These are phyloP conservation scores for Avena atlantica DNA, from an alignment of 176 grass and related monocot species.

Conservation along the genomic window DNA sequence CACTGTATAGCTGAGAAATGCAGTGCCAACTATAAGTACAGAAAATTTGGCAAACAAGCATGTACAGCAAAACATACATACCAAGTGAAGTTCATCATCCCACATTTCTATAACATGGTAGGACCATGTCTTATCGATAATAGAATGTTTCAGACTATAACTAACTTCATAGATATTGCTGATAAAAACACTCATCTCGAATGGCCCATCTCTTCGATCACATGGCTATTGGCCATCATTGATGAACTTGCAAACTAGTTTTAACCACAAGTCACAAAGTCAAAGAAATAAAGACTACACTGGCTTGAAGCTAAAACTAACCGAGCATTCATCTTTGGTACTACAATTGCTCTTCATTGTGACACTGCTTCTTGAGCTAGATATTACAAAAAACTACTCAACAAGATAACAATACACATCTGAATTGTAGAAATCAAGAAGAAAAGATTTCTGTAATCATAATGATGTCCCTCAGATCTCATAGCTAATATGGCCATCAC, in stretches of 20 bases:
- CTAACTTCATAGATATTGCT: too few species aligned
- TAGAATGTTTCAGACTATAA: too few species aligned
- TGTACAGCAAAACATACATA: not conserved
- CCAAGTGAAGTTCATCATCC: too few species aligned
- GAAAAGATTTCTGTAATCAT: not conserved
- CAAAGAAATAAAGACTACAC: not conserved
- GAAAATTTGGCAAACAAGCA: not conserved
- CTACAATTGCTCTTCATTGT: too few species aligned
- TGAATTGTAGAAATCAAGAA: not conserved
- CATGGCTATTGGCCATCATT: slow-evolving; percentile 40
- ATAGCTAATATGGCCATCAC: slow-evolving; percentile 79
- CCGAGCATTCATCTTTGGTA: slow-evolving; percentile 6
- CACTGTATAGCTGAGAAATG: not conserved
- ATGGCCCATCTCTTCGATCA: slow-evolving; percentile 19
- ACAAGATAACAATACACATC: not conserved
- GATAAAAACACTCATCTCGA: too few species aligned
- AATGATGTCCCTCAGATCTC: slow-evolving; percentile 54
- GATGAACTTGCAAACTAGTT: slow-evolving; percentile 4
- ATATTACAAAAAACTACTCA: not conserved
- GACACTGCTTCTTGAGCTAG: not conserved
- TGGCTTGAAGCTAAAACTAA: slow-evolving; percentile 51
- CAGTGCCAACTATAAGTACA: not conserved
- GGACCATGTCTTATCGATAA: too few species aligned
- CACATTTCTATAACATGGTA: too few species aligned
- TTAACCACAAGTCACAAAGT: slow-evolving; percentile 38